Percentiles rank a stretch among this genome's conserved stretches.
Conservation (phyloP, 306 rosid species). For the Gillenia trifoliata region DNA sequence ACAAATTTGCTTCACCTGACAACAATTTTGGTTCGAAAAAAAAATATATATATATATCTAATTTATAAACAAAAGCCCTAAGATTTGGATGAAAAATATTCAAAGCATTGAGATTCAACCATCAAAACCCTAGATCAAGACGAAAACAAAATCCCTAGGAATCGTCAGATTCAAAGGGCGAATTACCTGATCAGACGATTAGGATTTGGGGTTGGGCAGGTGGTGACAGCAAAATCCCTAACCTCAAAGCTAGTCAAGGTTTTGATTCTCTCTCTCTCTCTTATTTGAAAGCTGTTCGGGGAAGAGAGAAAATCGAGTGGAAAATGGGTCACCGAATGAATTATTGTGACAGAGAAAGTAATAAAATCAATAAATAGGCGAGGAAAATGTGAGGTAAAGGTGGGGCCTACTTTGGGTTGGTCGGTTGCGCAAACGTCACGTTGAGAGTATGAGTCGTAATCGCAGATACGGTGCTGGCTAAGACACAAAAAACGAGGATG, state of each 20-base stretch:
- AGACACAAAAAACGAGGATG: too few relatives aligned
- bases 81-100: neutral
- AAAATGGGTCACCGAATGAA: neutral
- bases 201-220: conserved; percentile 22
- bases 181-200: conserved; percentile 50
- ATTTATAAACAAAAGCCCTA: neutral
- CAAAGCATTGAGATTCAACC: neutral
- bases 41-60: neutral
- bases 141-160: neutral
- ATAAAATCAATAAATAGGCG: neutral
- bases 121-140: conserved; percentile 6
- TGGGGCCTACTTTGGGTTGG: neutral
- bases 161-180: neutral
- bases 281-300: conserved; percentile 12
- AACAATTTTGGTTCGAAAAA: neutral
- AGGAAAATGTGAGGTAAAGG: neutral
- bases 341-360: neutral
- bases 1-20: neutral
- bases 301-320: conserved; percentile 9
- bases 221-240: conserved; percentile 26
- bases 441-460: neutral
- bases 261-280: conserved; percentile 8
- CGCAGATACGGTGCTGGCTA: too few relatives aligned
- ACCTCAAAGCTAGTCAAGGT: conserved; percentile 31
- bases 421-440: neutral